These are phyloP conservation scores for Paraleonurus japonicus DNA, from an alignment of 257 asterid genomes.

Conservation along the genomic window DNA sequence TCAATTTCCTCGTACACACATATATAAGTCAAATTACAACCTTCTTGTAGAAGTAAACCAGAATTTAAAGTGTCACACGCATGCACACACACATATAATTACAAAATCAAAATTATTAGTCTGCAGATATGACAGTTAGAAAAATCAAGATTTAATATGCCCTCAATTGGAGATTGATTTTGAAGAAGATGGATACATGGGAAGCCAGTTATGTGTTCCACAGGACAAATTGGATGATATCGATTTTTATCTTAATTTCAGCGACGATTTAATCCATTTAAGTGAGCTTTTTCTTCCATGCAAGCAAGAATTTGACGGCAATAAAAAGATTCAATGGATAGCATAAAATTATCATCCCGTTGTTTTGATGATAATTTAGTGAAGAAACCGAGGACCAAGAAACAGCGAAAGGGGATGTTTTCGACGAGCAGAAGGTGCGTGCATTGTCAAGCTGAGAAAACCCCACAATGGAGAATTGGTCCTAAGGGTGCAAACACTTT, in stretches of 20 bases:
- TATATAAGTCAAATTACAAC: not conserved
- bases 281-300: not conserved
- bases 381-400: slow-evolving; percentile 1
- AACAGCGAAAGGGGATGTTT: not conserved
- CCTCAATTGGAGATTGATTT: no score
- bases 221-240: slow-evolving; percentile 33
- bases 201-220: slow-evolving; percentile 27
- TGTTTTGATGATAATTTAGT: not conserved
- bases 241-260: slow-evolving; percentile 23
- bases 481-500: slow-evolving; percentile 27
- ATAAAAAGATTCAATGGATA: not conserved
- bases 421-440: slow-evolving; percentile 9
- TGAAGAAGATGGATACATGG: not conserved
- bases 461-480: slow-evolving; percentile 37
- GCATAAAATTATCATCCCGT: not conserved
- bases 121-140: not conserved
- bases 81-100: not conserved
- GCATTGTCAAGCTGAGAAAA: slow-evolving; percentile 25
- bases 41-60: not conserved
- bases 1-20: not conserved
- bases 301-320: not conserved
- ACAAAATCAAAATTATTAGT: no score
- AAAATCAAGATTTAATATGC: not conserved
- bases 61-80: not conserved
- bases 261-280: slow-evolving; percentile 14